Percentiles rank a stretch among this genome's conserved stretches.
These are phyloP conservation scores for Aspergillus campestris DNA, from an alignment of 495 filamentous ascomycete genomes.

Conservation along the genomic window DNA sequence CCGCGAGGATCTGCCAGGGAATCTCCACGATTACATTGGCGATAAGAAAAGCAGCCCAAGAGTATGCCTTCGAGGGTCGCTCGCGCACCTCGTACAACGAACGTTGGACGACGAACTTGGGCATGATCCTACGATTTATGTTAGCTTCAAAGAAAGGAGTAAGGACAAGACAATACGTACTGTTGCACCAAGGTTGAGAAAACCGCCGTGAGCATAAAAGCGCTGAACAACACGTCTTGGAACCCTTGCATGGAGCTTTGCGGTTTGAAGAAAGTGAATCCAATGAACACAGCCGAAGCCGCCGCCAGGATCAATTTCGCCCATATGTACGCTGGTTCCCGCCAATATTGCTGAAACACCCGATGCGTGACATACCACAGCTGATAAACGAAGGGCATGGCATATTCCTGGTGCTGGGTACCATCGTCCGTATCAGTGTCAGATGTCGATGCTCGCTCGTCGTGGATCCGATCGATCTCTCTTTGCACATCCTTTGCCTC, in stretches of 20 bases:
- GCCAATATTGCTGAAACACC: constrained; percentile 48
- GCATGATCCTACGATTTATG: constrained; percentile 55
- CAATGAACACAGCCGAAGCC: constrained; percentile 61
- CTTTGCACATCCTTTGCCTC: constrained; percentile 56
- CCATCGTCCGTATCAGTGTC: constrained; percentile 6
- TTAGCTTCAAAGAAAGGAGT: neutral
- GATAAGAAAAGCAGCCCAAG: constrained; percentile 63
- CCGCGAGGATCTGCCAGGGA: constrained; percentile 57
- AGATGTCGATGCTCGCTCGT: constrained; percentile 25
- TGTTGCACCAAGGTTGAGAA: constrained; percentile 61
- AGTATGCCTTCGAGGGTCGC: constrained; percentile 59
- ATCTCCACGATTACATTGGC: constrained; percentile 65
- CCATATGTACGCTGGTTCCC: constrained; percentile 49
- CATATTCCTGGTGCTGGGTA: constrained; percentile 31
- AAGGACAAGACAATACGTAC: constrained; percentile 13
- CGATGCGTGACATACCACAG: constrained; percentile 40
- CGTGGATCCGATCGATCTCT: constrained; percentile 58
- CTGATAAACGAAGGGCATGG: constrained; percentile 46
- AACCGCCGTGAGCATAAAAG: constrained; percentile 75
- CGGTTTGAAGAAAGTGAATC: constrained; percentile 77
- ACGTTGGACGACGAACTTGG: constrained; percentile 57
- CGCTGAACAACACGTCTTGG: constrained; percentile 75
- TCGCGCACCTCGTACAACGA: constrained; percentile 65
- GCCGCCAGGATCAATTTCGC: constrained; percentile 46
- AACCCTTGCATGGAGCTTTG: constrained; percentile 64